A percentile compares a stretch with the other conserved stretches of the same genome.
Conservation (phyloP, 2,329 filamentous ascomycete species). For the Ascocoryne sarcoides region DNA sequence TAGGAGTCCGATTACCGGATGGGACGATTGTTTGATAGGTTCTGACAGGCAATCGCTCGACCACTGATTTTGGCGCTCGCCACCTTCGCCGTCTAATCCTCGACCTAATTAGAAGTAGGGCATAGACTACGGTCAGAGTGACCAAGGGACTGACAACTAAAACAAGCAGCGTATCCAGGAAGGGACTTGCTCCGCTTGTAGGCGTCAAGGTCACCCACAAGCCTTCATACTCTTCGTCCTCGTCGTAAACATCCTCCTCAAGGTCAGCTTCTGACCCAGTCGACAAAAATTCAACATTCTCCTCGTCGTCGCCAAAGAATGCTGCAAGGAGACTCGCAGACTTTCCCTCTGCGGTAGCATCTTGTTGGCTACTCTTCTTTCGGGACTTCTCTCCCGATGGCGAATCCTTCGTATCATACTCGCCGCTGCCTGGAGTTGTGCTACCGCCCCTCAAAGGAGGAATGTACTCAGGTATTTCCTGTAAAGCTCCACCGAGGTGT, state of each 20-base stretch:
- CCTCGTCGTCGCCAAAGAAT: constrained; percentile 39
- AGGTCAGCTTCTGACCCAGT: constrained; percentile 1
- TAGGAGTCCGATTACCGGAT: constrained; percentile 47
- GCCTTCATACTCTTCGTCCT: constrained; percentile 55
- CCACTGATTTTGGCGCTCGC: constrained; percentile 95
- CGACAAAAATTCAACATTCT: constrained; percentile 27
- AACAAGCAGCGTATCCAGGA: constrained; percentile 93
- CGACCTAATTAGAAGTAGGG: constrained; percentile 75
- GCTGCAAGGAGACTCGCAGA: constrained; percentile 38
- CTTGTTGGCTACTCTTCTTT: constrained; percentile 15
- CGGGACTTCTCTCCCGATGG: constrained; percentile 21
- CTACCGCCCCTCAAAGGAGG: constrained; percentile 49
- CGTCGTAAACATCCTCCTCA: constrained; percentile 28
- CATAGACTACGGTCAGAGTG: constrained; percentile 87
- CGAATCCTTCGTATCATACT: constrained; percentile 41
- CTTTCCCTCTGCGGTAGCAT: constrained; percentile 10
- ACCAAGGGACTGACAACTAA: constrained; percentile 91
- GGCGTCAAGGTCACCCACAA: constrained; percentile 96
- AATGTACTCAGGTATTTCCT: constrained; percentile 27
- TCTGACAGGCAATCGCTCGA: constrained; percentile 87
- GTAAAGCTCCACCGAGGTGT: constrained; percentile 20
- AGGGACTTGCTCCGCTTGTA: constrained; percentile 79
- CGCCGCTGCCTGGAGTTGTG: constrained; percentile 63
- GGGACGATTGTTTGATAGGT: constrained; percentile 82
- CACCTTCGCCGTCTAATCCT: constrained; percentile 83